Evolutionary conservation across 768 basidiomycete species (phyloP).

Genomic region (Mycena alexandri): DNA sequence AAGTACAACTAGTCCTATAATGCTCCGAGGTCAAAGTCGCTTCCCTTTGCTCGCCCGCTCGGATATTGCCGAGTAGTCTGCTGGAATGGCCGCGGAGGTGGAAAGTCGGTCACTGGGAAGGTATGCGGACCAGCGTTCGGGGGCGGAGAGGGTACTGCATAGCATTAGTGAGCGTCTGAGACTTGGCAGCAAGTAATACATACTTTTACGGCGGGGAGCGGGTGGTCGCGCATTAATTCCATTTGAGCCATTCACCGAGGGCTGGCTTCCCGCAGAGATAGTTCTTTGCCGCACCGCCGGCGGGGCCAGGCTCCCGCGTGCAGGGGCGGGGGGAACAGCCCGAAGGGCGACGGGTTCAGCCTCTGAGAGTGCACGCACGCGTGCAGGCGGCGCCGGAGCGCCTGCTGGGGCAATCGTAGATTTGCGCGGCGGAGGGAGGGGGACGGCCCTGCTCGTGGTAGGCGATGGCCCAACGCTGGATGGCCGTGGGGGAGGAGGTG

Average conservation of each 20-base stretch:
- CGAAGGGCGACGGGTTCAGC: constrained; percentile 50
- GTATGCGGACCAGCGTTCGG: constrained; percentile 76
- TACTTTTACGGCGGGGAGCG: constrained; percentile 65
- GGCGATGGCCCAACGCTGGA: constrained; percentile 50
- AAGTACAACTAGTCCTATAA: constrained; percentile 43
- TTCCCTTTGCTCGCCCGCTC: constrained; percentile 77
- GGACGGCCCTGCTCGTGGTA: constrained; percentile 50
- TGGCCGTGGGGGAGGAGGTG: constrained; percentile 61
- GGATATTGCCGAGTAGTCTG: constrained; percentile 65
- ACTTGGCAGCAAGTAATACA: constrained; percentile 38
- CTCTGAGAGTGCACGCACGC: constrained; percentile 61
- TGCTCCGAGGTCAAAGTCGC: constrained; percentile 70
- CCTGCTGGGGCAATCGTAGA: constrained; percentile 31
- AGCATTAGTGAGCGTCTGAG: constrained; percentile 23
- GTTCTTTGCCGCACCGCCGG: constrained; percentile 39
- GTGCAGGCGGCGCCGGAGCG: constrained; percentile 49
- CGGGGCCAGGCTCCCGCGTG: constrained; percentile 46
- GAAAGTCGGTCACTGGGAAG: constrained; percentile 85
- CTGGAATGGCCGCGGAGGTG: constrained; percentile 77
- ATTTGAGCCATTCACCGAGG: constrained; percentile 21
- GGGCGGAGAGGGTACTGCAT: constrained; percentile 62
- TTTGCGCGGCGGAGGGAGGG: constrained; percentile 55
- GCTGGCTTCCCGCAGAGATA: constrained; percentile 40
- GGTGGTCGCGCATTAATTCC: constrained; percentile 40
- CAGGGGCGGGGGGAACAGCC: constrained; percentile 46